These are phyloP conservation scores for Epichloe scottii DNA, from an alignment of 2,329 filamentous ascomycete genomes.

Conservation along the genomic window DNA sequence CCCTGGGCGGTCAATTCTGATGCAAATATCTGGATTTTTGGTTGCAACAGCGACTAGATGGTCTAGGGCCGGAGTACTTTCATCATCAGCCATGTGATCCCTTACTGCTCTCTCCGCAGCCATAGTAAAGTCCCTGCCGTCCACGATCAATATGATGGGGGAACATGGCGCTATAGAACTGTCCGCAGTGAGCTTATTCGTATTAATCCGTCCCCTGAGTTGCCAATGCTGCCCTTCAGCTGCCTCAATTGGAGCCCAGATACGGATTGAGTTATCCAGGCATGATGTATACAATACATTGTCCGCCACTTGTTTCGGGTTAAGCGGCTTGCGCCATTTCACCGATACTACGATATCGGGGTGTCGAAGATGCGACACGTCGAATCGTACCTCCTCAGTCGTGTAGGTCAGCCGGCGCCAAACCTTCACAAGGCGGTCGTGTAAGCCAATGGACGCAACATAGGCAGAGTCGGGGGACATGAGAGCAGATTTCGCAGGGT, in stretches of 20 bases:
- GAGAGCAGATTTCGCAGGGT: constrained; percentile 56
- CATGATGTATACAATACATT: constrained; percentile 88
- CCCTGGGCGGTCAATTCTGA: constrained; percentile 72
- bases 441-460: constrained; percentile 66
- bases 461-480: constrained; percentile 82
- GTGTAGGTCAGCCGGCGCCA: constrained; percentile 85
- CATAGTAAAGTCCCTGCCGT: constrained; percentile 64
- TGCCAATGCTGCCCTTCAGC: constrained; percentile 60
- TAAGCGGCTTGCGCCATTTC: constrained; percentile 72
- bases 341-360: constrained; percentile 67
- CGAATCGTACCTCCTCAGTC: constrained; percentile 71
- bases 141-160: constrained; percentile 58
- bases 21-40: constrained; percentile 72
- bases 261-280: constrained; percentile 62
- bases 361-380: constrained; percentile 83
- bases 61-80: constrained; percentile 58
- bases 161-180: constrained; percentile 10
- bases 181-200: constrained; percentile 55
- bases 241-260: constrained; percentile 71
- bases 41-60: constrained; percentile 81
- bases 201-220: constrained; percentile 70
- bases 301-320: constrained; percentile 65
- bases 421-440: constrained; percentile 79
- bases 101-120: constrained; percentile 69
- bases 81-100: constrained; percentile 36